phyloP scores from a whole-genome alignment of 805 yeast genomes.

The Lipomyces orientalis region DNA sequence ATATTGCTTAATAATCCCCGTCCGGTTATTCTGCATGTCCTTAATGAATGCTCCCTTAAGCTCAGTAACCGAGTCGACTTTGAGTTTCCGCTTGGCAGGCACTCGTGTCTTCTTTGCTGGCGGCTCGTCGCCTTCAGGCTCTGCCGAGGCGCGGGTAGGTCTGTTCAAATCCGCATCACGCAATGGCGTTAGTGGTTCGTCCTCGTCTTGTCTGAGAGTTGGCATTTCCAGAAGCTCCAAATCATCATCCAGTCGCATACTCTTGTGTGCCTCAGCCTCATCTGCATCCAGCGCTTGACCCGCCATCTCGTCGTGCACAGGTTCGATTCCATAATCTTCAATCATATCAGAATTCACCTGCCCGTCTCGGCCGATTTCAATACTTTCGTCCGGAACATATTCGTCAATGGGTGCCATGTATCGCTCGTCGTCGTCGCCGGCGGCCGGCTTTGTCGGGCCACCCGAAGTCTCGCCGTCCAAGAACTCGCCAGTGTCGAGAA shows the following conservation, averaged over 20 bases:
- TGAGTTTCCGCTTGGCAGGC: constrained; percentile 45
- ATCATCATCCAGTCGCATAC: constrained; percentile 9
- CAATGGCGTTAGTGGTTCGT: constrained; percentile 12
- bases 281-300: constrained; percentile 7
- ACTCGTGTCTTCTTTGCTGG: constrained; percentile 29
- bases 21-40: constrained; percentile 43
- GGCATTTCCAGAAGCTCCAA: constrained; percentile 31
- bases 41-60: constrained; percentile 51
- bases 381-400: constrained; percentile 50
- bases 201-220: constrained; percentile 22
- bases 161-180: constrained; percentile 6
- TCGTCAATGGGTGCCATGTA: constrained; percentile 36
- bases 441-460: neutral
- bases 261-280: constrained; percentile 12
- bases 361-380: constrained; percentile 48
- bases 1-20: constrained; percentile 35
- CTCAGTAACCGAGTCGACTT: constrained; percentile 54
- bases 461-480: neutral
- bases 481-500: constrained; percentile 55
- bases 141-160: neutral
- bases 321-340: constrained; percentile 28
- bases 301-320: constrained; percentile 7
- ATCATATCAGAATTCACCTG: constrained; percentile 23
- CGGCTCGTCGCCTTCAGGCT: constrained; percentile 4
- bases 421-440: neutral